Base-by-base conservation (phyloP, 2,329 filamentous ascomycete species). In the Hymenoscyphus fructigenus region DNA sequence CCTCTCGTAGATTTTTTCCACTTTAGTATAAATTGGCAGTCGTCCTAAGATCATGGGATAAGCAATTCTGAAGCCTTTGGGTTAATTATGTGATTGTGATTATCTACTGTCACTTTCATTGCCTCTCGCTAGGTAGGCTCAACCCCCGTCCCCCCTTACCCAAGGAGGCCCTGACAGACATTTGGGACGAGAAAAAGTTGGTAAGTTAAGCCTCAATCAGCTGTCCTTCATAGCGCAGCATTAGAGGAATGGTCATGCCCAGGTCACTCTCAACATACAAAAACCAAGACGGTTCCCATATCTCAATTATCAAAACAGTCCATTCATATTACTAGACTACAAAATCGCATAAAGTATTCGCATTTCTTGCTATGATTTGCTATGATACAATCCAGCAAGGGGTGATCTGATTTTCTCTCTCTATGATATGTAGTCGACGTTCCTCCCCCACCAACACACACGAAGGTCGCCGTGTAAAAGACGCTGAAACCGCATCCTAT, bases 321-420 rank as follows among this genome's bases (percentile, higher is more conserved):
- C 44, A 56, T 61, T 55, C 53, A 57, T 9, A 17, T 32, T 57
- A 57, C 28, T 17, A 57, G 53, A 57, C 26, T n/a, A 34, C 53
- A 57, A n/a, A 57, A 34, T 57, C 29, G 53, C 53, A 64, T 50
- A 47, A 56, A 55, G 41, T 50, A 60, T 64, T 47, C 55, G 58
- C 23, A 44, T 57, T 66, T 63, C 41, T 64, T 44, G 57, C 59
- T 61, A 62, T 41, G 50, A 50, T 62, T 65, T 62, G 65, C 67
- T 73, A 73, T 72, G 65, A 64, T 73, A 73, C 71, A 73, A 71
- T 68, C 66, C 68, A 71, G 68, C 68, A 68, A 69, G 57, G 26
- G 63, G 66, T 64, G 57, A 34, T 44, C 53, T 57, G 23, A 17
- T n/a, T 28, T 28, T 32, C 53, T 68, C 65, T 65, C 65, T 72